Conservation (phyloP, 495 filamentous ascomycete genomes). For the Hypomontagnella submonticulosa region DNA sequence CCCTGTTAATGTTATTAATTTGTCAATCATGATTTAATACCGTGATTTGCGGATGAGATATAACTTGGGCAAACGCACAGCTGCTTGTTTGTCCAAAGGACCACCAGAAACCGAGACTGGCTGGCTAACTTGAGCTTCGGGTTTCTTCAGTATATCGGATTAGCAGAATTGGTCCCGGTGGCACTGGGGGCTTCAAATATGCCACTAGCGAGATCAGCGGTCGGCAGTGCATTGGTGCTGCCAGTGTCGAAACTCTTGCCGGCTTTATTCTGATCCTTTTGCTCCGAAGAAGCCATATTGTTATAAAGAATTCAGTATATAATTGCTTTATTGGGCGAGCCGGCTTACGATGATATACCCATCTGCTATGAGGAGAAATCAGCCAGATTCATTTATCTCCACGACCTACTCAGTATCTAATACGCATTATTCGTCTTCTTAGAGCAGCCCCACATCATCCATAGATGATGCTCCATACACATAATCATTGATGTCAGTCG, state of each 20-base stretch:
- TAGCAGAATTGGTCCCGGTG: constrained; percentile 1
- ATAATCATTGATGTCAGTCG: too few relatives aligned
- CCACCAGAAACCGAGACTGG: constrained; percentile 6
- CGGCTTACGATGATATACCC: neutral
- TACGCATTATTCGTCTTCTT: too few relatives aligned
- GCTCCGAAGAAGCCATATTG: constrained; percentile 9
- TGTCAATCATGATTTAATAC: neutral
- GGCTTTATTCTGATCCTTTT: constrained; percentile 27
- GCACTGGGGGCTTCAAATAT: constrained; percentile 26
- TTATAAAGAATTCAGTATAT: neutral
- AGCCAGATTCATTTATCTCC: neutral
- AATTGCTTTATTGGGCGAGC: neutral
- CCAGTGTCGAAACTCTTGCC: constrained; percentile 26
- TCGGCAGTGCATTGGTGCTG: constrained; percentile 20
- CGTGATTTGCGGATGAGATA: neutral
- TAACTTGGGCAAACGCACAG: neutral
- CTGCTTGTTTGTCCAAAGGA: constrained; percentile 16
- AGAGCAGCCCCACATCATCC: constrained; percentile 19
- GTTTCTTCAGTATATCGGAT: constrained; percentile 9
- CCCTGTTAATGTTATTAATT: constrained; percentile 9
- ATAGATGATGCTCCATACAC: constrained; percentile 15
- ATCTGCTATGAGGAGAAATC: neutral
- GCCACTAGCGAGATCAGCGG: constrained; percentile 23
- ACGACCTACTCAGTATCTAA: neutral
- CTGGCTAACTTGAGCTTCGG: constrained; percentile 8